Base-by-base conservation (phyloP, 495 filamentous ascomycete species). In the Penicillium argentinense region DNA sequence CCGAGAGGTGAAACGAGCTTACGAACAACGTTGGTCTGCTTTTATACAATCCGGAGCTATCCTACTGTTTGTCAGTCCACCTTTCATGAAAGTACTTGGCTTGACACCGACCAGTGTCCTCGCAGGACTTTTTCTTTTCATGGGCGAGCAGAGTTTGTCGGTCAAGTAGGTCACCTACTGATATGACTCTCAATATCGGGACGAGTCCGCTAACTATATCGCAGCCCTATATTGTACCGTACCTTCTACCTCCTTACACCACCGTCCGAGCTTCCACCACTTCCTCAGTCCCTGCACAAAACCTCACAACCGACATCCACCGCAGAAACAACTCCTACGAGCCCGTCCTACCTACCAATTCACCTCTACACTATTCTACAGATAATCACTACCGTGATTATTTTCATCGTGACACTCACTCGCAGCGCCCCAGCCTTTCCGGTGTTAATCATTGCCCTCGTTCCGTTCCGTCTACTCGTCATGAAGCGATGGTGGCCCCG, bases 91-190 rank as follows among this genome's bases (percentile, higher is more conserved):
- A 48, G 78, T 87, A 4, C 71, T 87, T 12, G 84, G 84, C 1
- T 67, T 87, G 45, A 86, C 84, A 0, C 84, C 82, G 0, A 87
- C 82, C 1, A 83, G 79, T 28, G 84, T 87, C 5, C 69, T 87
- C 1, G 84, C 83, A 0, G 84, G 83, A 1, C 63, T 87, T 9
- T 87, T 87, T 57, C 64, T 88, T 41, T 88, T 86, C 62, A 87
- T 87, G 84, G 84, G 83, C 8, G 82, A 87, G 51, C 85, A 88
- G 51, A 83, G 79, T 32, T 64, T 87, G n/a, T 76, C 75, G 9
- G 78, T 84, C 6, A 88, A 87, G 75, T 77, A 67, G 45, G 64
- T 46, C 12, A 16, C 8, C 13, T 1, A 11, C 13, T 17, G 4
- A 9, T 19, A 13, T 12, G 13, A 30, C 4, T 7, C 2, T 0